Percentiles rank a stretch among this genome's conserved stretches.
Conservation (phyloP, 306 rosid genomes). For the Arachis stenosperma region DNA sequence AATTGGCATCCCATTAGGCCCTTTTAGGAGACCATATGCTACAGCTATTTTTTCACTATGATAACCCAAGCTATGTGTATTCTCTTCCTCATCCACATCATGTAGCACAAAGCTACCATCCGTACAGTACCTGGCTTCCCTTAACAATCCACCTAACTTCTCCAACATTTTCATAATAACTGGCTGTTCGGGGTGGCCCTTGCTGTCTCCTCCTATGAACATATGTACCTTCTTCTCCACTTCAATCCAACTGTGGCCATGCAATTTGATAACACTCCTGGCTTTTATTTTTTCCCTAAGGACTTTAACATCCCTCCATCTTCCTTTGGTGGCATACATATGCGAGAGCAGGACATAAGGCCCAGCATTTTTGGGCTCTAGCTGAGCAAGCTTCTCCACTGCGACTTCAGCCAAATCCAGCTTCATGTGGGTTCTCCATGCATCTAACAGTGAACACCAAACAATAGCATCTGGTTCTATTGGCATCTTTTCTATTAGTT, state of each 20-base stretch:
- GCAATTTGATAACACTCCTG: conserved; percentile 63
- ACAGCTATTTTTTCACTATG: conserved; percentile 78
- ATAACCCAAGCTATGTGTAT: conserved; percentile 61
- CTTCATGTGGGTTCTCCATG: conserved; percentile 59
- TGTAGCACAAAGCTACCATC: conserved; percentile 75
- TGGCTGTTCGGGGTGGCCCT: conserved; percentile 64
- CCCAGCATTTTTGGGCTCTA: conserved; percentile 72
- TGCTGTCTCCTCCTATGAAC: conserved; percentile 67
- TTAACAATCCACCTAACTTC: conserved; percentile 56
- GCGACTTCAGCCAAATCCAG: conserved; percentile 62
- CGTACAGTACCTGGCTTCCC: conserved; percentile 74
- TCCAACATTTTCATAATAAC: conserved; percentile 58
- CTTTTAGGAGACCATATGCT: conserved; percentile 74
- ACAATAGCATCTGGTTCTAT: conserved; percentile 68
- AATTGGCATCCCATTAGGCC: conserved; percentile 62
- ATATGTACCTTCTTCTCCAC: conserved; percentile 66
- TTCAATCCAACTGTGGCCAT: conserved; percentile 80
- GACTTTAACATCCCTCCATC: conserved; percentile 63
- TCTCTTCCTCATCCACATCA: conserved; percentile 84
- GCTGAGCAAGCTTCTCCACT: conserved; percentile 56
- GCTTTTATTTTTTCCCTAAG: conserved; percentile 52
- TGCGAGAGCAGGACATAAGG: conserved; percentile 66
- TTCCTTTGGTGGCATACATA: conserved; percentile 64
- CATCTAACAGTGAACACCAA: conserved; percentile 67
- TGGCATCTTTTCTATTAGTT: conserved; percentile 57